Evolutionary conservation across 2,329 filamentous ascomycete species (phyloP).

Genomic region (Aureobasidium pullulans): DNA sequence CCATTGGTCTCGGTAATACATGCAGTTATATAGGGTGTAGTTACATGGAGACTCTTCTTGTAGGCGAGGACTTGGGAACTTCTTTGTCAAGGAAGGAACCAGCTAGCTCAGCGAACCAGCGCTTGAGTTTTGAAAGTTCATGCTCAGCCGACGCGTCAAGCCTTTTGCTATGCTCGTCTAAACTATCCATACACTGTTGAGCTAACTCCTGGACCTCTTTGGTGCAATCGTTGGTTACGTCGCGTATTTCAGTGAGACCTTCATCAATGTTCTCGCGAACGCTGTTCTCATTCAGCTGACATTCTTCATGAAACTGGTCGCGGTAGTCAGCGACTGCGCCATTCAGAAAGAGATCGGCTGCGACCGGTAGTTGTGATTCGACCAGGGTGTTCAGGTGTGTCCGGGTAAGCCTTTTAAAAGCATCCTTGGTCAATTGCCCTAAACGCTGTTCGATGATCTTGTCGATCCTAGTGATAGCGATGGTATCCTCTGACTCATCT

Average conservation of each 20-base stretch:
- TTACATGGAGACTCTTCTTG: background rate
- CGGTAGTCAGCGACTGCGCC: background rate
- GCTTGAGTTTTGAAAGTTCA: background rate
- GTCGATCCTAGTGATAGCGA: background rate
- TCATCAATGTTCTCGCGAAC: background rate
- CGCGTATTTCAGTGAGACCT: background rate
- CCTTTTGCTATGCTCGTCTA: background rate
- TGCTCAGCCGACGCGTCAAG: background rate
- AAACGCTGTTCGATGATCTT: conserved; percentile 1
- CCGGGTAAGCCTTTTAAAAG: background rate
- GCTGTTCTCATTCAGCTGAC: background rate
- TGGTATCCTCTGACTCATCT: background rate
- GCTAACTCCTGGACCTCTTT: background rate
- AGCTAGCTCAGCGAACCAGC: background rate
- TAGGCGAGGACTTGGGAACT: too few species aligned
- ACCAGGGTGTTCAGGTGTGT: background rate
- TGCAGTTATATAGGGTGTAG: background rate
- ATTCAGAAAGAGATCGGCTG: background rate
- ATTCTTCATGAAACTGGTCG: conserved; percentile 6
- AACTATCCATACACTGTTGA: background rate
- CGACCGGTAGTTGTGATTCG: background rate
- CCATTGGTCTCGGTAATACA: too few species aligned
- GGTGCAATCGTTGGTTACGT: background rate
- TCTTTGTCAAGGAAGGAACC: background rate
- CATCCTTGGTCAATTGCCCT: background rate